phyloP scores from a whole-genome alignment of 2,329 filamentous ascomycete species.

The Penicillium janthinellum region DNA sequence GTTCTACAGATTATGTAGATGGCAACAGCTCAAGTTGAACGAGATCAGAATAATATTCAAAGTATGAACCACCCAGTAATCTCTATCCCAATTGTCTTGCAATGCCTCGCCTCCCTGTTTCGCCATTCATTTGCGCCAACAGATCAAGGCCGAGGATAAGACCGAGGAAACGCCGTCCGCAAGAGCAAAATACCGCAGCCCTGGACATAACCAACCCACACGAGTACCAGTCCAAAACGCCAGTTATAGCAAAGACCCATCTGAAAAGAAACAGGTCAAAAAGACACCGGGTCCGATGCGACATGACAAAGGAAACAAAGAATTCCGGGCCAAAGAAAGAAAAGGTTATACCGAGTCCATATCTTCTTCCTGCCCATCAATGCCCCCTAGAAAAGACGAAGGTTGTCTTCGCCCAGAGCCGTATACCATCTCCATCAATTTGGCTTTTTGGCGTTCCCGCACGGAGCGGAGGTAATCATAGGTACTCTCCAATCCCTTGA shows the following conservation, averaged over 20 bases:
- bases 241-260: neutral
- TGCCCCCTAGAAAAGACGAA: conserved; percentile 27
- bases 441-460: conserved; percentile 76
- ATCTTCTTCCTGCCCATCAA: conserved; percentile 21
- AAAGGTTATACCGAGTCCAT: conserved; percentile 6
- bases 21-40: neutral
- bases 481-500: conserved; percentile 77
- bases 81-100: conserved; percentile 3
- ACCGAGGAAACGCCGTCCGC: conserved; percentile 1
- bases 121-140: neutral
- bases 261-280: neutral
- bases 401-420: conserved; percentile 49
- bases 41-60: neutral
- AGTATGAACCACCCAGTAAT: neutral
- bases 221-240: neutral
- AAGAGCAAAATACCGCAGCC: neutral
- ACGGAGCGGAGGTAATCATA: conserved; percentile 76
- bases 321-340: neutral
- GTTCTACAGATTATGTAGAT: no score
- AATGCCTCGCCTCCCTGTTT: neutral
- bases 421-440: conserved; percentile 78
- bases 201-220: neutral
- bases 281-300: conserved; percentile 9
- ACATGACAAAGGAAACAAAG: conserved; percentile 3
- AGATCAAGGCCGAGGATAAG: conserved; percentile 3